Conservation (phyloP, 495 filamentous ascomycete species). For the Aspergillus coremiiformis region DNA sequence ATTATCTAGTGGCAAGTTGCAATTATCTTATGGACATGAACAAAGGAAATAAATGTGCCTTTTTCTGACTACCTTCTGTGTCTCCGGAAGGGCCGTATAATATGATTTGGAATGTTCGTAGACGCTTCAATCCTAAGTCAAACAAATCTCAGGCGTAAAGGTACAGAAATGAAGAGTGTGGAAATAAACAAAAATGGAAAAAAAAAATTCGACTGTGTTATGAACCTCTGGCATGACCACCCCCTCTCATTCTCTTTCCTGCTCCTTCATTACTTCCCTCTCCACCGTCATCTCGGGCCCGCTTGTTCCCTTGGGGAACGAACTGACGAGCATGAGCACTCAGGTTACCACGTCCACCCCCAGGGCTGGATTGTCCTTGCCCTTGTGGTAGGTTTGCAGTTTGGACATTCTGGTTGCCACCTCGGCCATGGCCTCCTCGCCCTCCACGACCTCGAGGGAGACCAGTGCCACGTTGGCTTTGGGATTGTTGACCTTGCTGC, state of each 20-base stretch:
- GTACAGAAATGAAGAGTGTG: conserved; percentile 1
- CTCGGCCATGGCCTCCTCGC: conserved; percentile 39
- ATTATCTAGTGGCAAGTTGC: neutral
- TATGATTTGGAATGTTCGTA: neutral
- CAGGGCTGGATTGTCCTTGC: conserved; percentile 26
- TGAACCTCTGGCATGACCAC: conserved; percentile 32
- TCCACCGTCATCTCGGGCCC: conserved; percentile 54
- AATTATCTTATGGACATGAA: neutral
- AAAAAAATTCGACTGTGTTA: conserved; percentile 14
- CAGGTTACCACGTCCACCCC: conserved; percentile 32
- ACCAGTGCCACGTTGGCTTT: conserved; percentile 34
- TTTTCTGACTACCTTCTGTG: neutral
- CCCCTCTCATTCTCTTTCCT: conserved; percentile 50
- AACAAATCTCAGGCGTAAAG: neutral
- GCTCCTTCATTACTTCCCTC: conserved; percentile 34
- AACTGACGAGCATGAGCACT: conserved; percentile 54
- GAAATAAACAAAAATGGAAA: conserved; percentile 11
- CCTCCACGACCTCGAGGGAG: conserved; percentile 42
- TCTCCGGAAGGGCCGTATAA: neutral
- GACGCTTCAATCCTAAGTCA: neutral
- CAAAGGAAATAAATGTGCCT: neutral
- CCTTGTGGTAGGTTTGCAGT: conserved; percentile 18
- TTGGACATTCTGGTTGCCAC: conserved; percentile 34
- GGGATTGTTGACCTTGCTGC: conserved; percentile 11
- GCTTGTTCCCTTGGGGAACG: conserved; percentile 57